Evolutionary conservation across 1,284 basidiomycete genomes (phyloP), one percentile per base, ranked within the genome.

Genomic region (Ceratobasidium sp.): DNA sequence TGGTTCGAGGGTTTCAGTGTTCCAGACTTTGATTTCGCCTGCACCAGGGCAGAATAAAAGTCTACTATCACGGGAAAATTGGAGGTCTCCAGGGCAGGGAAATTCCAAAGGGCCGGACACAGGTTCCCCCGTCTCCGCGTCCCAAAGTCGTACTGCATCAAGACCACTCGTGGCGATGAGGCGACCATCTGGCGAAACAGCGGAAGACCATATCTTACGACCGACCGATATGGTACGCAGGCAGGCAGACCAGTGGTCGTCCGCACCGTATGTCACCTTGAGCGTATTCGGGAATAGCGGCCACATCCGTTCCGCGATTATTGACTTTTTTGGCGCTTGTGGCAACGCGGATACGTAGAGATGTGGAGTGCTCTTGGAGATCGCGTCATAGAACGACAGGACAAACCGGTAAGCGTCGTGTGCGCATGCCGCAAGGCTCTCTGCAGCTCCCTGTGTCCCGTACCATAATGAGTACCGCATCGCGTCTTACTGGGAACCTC

Each of bases 281-380:
- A 65, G 27, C 36, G 36, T 54, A n/a, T 74, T 65, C 24, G 53
- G 62, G 27, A 59, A 50, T 11, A n/a, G 31, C 4, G 22, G 11
- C 11, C 47, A 45, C 50, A 50, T 27, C 24, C 44, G 54, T n/a
- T 66, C n/a, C 17, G 51, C 27, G 9, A 31, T 7, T n/a, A 60
- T 27, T 24, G 65, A 48, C 17, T 57, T 66, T 1, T 17, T n/a
- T 14, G 74, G 74, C 2, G 74, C 41, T n/a, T 48, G 60, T 29
- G 65, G 31, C 6, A 75, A 56, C 9, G 74, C 74, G 5, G 74
- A 75, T 14, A 53, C 31, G 22, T 75, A 75, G 14, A 75, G 41
- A 27, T 73, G 74, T 24, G 47, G 45, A 17, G 71, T 59, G 50
- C 74, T 72, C 6, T 24, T 29, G 11, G 36, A 66, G 53, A 75